Percentiles rank a stretch among this genome's conserved stretches.
phyloP scores from a whole-genome alignment of 2,329 filamentous ascomycete genomes.

The Monosporascus sp. region DNA sequence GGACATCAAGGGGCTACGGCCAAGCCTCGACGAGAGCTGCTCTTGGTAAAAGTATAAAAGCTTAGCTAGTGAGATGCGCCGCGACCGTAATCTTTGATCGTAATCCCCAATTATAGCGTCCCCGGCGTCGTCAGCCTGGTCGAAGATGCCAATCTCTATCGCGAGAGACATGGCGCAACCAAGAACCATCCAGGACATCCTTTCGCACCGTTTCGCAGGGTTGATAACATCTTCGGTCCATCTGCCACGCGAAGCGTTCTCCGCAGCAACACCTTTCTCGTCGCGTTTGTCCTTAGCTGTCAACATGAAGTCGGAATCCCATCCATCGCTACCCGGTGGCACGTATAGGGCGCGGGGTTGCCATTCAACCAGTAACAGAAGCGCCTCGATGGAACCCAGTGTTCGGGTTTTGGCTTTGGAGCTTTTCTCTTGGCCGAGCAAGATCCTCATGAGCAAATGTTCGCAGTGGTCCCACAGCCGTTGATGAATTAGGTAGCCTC shows the following conservation, averaged over 20 bases:
- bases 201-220: slow-evolving; percentile 47
- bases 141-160: slow-evolving; percentile 41
- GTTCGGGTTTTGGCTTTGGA: slow-evolving; percentile 43
- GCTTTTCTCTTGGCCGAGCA: slow-evolving; percentile 32
- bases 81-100: no score
- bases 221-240: slow-evolving; percentile 51
- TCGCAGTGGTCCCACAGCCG: no score
- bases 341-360: slow-evolving; percentile 50
- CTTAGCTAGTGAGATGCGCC: no score
- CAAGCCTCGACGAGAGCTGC: no score
- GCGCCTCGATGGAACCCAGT: slow-evolving; percentile 47
- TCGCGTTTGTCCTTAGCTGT: slow-evolving; percentile 31
- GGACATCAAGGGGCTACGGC: no score
- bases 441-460: no score
- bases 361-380: slow-evolving; percentile 52
- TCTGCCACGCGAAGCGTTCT: background rate
- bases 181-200: slow-evolving; percentile 57
- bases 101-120: no score
- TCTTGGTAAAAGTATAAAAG: no score
- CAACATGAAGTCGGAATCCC: slow-evolving; percentile 48
- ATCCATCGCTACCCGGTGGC: slow-evolving; percentile 47
- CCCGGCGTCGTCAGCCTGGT: no score
- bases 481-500: no score
- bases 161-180: slow-evolving; percentile 47
- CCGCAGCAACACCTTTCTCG: slow-evolving; percentile 1